Evolutionary conservation across 176 grass and related monocot species (phyloP), one percentile per base, ranked within the genome.

Genomic region (Dendrocalamus sinicus): DNA sequence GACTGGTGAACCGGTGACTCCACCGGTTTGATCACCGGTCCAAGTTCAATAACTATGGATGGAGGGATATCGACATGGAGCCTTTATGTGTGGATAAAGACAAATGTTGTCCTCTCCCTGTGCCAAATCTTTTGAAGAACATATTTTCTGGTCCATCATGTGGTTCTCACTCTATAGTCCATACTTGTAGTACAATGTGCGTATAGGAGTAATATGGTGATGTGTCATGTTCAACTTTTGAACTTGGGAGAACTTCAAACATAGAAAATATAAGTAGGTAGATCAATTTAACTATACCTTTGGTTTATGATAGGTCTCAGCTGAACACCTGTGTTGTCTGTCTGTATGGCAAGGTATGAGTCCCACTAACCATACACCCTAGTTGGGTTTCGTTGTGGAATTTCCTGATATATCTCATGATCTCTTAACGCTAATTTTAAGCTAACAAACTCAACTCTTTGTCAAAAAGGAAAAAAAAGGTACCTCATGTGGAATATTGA

Each of bases 1-100:
- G 32, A 35, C 32, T 35, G 3, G 32, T 35, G 32, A 35, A 35
- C 32, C 32, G 32, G 3, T 35, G 32, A 35, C 32, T 35, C 32
- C 32, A 35, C 3, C 0, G 3, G 32, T 35, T 35, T 0, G 32
- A 35, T 35, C 3, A 35, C 32, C 32, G 32, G 32, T 35, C 32
- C 3, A 3, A 35, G 32, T 3, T 35, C 32, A 35, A 35, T 35
- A 35, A 35, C 32, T 35, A 64, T 0, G 45, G 72, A 12, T 19
- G 43, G 20, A 22, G n/a, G 58, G 88, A 82, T 35, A 71, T 72
- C 71, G 78, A 86, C 88, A 90, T 70, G 5, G 71, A 81, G 63
- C 62, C 70, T 70, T 63, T 76, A 39, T n/a, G 47, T n/a, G 39
- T 68, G 52, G 15, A 6, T 70, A 63, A 16, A 83, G 53, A 43